A percentile compares a stretch with the other conserved stretches of the same genome.
These are phyloP conservation scores for Fomitopsis serialis DNA, from an alignment of 768 basidiomycete genomes.

Conservation along the genomic window DNA sequence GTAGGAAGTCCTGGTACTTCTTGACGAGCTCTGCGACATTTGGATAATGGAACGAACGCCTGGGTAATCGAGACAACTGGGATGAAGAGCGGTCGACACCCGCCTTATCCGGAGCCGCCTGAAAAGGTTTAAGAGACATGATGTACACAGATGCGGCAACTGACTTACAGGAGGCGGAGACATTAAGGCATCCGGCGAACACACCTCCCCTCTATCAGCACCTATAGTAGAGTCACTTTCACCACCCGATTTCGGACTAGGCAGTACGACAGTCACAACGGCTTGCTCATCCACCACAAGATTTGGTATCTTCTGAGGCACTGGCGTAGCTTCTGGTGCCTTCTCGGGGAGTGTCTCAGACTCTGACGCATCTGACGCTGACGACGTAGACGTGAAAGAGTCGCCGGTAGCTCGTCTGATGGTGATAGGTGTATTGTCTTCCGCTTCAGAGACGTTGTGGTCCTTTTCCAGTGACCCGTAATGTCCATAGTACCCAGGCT, in stretches of 20 bases:
- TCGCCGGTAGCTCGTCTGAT: constrained; percentile 47
- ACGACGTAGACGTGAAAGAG: constrained; percentile 48
- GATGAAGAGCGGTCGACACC: background rate
- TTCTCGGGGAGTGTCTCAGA: constrained; percentile 38
- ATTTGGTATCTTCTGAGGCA: background rate
- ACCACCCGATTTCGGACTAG: constrained; percentile 45
- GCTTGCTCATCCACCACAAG: background rate
- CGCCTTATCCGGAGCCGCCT: background rate
- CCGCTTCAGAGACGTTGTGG: constrained; percentile 67
- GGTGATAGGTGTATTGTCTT: constrained; percentile 41
- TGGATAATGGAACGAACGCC: constrained; percentile 48
- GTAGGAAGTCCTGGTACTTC: constrained; percentile 74
- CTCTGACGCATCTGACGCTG: constrained; percentile 71
- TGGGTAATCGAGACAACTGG: constrained; percentile 55
- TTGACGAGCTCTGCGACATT: constrained; percentile 84
- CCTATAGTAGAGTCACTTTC: constrained; percentile 88
- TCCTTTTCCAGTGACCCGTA: constrained; percentile 46
- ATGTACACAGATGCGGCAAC: background rate
- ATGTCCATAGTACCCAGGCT: constrained; percentile 49
- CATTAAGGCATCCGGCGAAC: constrained; percentile 3
- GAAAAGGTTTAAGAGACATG: background rate
- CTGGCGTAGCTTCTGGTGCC: background rate
- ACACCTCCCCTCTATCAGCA: constrained; percentile 28
- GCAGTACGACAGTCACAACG: background rate
- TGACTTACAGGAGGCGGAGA: constrained; percentile 15